Conservation (phyloP, 208 protist species). For the Novymonas esmeraldas region DNA sequence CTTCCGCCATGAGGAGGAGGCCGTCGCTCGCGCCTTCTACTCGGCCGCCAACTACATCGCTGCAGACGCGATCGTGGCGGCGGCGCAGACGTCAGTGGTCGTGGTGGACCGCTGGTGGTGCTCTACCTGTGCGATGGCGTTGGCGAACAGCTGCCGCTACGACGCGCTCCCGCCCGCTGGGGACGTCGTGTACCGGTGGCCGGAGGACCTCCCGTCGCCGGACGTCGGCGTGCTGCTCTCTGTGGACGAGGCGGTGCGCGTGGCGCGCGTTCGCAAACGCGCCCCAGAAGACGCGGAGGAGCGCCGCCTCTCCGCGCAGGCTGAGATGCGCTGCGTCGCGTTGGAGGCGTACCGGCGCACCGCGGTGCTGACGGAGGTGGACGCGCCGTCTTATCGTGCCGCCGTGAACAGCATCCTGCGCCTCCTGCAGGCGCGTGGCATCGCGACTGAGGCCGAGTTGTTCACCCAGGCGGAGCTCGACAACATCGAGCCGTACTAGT, state of each 20-base stretch:
- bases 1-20: constrained; percentile 47
- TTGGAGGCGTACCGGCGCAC: constrained; percentile 62
- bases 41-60: constrained; percentile 73
- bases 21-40: constrained; percentile 68
- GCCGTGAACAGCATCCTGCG: constrained; percentile 65
- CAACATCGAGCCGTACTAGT: constrained; percentile 42
- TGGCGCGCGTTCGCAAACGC: constrained; percentile 50
- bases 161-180: constrained; percentile 35
- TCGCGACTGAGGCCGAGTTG: constrained; percentile 27
- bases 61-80: constrained; percentile 29
- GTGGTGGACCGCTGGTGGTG: constrained; percentile 83
- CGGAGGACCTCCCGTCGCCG: constrained; percentile 39
- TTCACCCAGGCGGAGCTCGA: constrained; percentile 50
- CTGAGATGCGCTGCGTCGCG: constrained; percentile 56
- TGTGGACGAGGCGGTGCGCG: constrained; percentile 64
- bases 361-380: constrained; percentile 40
- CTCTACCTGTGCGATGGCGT: constrained; percentile 79
- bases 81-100: constrained; percentile 21
- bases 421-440: constrained; percentile 25
- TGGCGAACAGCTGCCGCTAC: constrained; percentile 42
- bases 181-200: constrained; percentile 59
- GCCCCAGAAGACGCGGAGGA: constrained; percentile 71
- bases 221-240: constrained; percentile 43
- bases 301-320: constrained; percentile 40
- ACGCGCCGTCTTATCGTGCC: constrained; percentile 38